Percentiles rank a stretch among this genome's conserved stretches.
Conservation (phyloP, 495 filamentous ascomycete genomes). For the Aspergillus wentii region DNA sequence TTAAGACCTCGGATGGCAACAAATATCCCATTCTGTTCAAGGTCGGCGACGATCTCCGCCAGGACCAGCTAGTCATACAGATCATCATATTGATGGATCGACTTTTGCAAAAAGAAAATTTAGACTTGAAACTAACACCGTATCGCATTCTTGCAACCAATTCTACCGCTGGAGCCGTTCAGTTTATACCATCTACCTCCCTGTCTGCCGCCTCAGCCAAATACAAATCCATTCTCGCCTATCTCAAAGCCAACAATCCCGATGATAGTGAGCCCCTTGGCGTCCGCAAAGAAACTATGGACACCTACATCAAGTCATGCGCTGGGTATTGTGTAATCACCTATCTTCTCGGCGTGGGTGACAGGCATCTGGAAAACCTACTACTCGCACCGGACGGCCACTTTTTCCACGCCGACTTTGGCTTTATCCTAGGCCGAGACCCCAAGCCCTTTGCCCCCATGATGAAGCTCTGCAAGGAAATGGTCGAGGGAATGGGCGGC, state of each 20-base stretch:
- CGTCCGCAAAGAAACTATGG: slow-evolving; percentile 86
- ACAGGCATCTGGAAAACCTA: slow-evolving; percentile 94
- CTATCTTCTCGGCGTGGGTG: slow-evolving; percentile 95
- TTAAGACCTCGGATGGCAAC: slow-evolving; percentile 69
- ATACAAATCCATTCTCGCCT: slow-evolving; percentile 79
- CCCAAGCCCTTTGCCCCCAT: slow-evolving; percentile 95
- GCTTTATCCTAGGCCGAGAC: slow-evolving; percentile 95
- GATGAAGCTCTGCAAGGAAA: slow-evolving; percentile 96
- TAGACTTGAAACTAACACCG: slow-evolving; percentile 90
- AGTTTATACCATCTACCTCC: slow-evolving; percentile 84
- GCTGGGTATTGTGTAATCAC: slow-evolving; percentile 99
- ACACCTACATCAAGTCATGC: slow-evolving; percentile 93
- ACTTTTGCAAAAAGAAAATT: slow-evolving; percentile 90
- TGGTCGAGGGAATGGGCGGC: slow-evolving; percentile 98
- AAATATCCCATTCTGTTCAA: slow-evolving; percentile 96
- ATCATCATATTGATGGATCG: slow-evolving; percentile 98
- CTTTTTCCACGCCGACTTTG: slow-evolving; percentile 98
- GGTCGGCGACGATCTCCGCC: slow-evolving; percentile 91
- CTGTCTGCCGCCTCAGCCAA: slow-evolving; percentile 76
- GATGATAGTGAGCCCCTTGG: slow-evolving; percentile 78
- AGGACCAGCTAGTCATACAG: slow-evolving; percentile 97
- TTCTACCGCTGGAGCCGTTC: slow-evolving; percentile 81
- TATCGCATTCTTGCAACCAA: slow-evolving; percentile 95
- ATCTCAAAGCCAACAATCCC: slow-evolving; percentile 85
- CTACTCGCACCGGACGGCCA: slow-evolving; percentile 83